A percentile compares a stretch with the other conserved stretches of the same genome.
phyloP scores from a whole-genome alignment of 495 filamentous ascomycete genomes.

The Pyronema domesticum region DNA sequence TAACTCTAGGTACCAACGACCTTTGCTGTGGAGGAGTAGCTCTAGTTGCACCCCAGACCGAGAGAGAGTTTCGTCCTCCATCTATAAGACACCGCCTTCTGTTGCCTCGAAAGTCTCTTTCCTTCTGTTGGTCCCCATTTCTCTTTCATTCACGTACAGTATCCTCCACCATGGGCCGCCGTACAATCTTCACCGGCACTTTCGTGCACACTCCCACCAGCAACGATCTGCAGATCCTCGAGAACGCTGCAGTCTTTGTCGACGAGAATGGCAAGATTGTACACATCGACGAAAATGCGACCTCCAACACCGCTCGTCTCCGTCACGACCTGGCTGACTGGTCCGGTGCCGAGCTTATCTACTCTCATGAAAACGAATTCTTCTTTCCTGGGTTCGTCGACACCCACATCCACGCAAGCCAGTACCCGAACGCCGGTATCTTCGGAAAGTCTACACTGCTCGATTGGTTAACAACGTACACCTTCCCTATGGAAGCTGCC shows the following conservation, averaged over 20 bases:
- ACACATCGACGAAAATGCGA: conserved; percentile 4
- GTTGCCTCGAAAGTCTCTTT: too few species aligned
- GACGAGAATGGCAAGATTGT: conserved; percentile 13
- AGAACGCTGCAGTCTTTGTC: conserved; percentile 11
- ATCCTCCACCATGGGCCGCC: neutral
- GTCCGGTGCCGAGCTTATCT: neutral
- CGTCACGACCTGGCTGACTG: conserved; percentile 1
- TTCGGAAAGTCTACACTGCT: conserved; percentile 81
- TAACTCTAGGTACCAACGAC: too few species aligned
- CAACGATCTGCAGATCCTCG: conserved; percentile 8
- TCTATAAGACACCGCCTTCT: too few species aligned
- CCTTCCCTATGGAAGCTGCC: conserved; percentile 78
- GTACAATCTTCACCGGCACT: conserved; percentile 16
- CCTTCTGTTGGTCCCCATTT: neutral
- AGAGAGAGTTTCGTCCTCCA: too few species aligned
- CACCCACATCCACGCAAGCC: conserved; percentile 84
- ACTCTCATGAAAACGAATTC: conserved; percentile 38
- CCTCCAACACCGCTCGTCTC: neutral
- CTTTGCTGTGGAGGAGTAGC: too few species aligned
- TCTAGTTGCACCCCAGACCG: too few species aligned
- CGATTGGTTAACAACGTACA: conserved; percentile 83
- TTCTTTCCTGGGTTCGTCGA: conserved; percentile 97
- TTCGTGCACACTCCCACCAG: conserved; percentile 16
- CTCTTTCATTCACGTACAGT: neutral
- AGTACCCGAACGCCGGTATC: conserved; percentile 82